Evolutionary conservation across 169 alveolate genomes (phyloP), one percentile per base, ranked within the genome.

Genomic region (Babesia bigemina): DNA sequence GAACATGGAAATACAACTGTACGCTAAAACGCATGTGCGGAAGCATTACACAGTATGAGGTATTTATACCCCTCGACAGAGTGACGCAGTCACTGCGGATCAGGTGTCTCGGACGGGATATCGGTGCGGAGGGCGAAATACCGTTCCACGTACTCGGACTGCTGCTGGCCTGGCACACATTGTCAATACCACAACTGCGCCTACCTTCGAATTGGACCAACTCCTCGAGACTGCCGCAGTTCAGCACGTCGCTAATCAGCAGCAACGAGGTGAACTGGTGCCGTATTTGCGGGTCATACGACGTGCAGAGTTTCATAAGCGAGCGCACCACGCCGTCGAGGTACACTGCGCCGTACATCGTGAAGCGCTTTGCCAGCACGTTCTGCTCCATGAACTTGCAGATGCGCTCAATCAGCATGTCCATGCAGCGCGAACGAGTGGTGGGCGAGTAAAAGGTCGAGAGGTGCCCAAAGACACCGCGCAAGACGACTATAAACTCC

Each of bases 261-360:
- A 73, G 66, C 63, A 82, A 42, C 17, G 53, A 11, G 19, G 65
- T 9, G 58, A 82, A 82, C 26, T 74, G 89, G 33, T 50, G 42
- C n/a, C 74, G 70, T 4, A 33, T 65, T 8, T 63, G 42, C 53
- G 63, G 81, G 75, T 82, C 83, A 29, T 74, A 60, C 13, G 76
- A 57, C 11, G 89, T 60, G 63, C 85, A 82, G 13, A 76, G 49
- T 19, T 57, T 49, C 63, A 82, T 67, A 1, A 82, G 62, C 21
- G 89, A 82, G 22, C 89, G 74, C 28, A 82, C 57, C 26, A 55
- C 57, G 26, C 44, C 48, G 58, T 82, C 89, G 19, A 82, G 71
- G 63, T 75, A 65, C 14, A 82, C 75, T 29, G 89, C 89, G 17
- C 89, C 89, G 63, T 82, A 82, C 8, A 82, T 73, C n/a, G 82